Conservation (phyloP, 352 stramenopile species). For the Pythium utonaiense region DNA sequence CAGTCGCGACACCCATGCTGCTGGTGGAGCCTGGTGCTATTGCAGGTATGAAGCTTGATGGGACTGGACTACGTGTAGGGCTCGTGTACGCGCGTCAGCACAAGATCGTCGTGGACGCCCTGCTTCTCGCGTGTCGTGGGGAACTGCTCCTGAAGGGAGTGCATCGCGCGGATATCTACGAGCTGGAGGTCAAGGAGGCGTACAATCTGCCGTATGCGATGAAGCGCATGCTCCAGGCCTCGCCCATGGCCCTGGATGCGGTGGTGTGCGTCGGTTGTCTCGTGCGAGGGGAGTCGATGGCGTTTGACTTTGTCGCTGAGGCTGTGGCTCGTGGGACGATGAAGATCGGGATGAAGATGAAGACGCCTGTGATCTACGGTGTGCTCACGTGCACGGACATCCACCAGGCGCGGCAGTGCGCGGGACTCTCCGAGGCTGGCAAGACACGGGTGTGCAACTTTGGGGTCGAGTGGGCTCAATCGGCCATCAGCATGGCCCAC, state of each 20-base stretch:
- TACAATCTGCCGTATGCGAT: slow-evolving; percentile 28
- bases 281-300: slow-evolving; percentile 17
- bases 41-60: slow-evolving; percentile 24
- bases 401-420: slow-evolving; percentile 20
- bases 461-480: slow-evolving; percentile 31
- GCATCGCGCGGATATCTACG: slow-evolving; percentile 21
- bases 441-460: slow-evolving; percentile 23
- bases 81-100: slow-evolving; percentile 26
- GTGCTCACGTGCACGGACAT: slow-evolving; percentile 24
- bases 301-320: slow-evolving; percentile 29
- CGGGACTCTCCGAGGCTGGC: slow-evolving; percentile 13
- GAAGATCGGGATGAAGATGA: slow-evolving; percentile 29
- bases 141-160: slow-evolving; percentile 31
- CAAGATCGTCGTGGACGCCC: slow-evolving; percentile 20
- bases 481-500: slow-evolving; percentile 27
- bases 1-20: slow-evolving; percentile 28
- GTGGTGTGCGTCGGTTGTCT: slow-evolving; percentile 28
- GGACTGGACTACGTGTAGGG: slow-evolving; percentile 10
- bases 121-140: slow-evolving; percentile 26
- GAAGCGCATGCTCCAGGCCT: slow-evolving; percentile 21
- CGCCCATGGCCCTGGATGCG: slow-evolving; percentile 17
- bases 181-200: slow-evolving; percentile 25
- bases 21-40: slow-evolving; percentile 32
- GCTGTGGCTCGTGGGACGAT: slow-evolving; percentile 27
- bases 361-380: slow-evolving; percentile 28